Conservation (phyloP, 495 filamentous ascomycete species). For the Tuber melanosporum region DNA sequence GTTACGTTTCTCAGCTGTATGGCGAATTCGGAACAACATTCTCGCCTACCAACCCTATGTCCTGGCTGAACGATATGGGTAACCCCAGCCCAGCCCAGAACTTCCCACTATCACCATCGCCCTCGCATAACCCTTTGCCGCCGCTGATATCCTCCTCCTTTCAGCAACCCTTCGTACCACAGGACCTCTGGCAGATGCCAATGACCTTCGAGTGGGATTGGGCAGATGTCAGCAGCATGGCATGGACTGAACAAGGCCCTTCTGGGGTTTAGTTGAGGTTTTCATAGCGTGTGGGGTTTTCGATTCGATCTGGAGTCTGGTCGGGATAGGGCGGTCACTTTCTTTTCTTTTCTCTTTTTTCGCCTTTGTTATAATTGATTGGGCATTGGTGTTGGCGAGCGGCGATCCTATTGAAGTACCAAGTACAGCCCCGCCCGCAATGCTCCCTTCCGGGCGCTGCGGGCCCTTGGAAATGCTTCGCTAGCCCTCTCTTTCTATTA, state of each 20-base stretch:
- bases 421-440: not conserved
- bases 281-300: not conserved
- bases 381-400: not conserved
- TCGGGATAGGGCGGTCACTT: constrained; percentile 41
- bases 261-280: constrained; percentile 18
- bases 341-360: not conserved
- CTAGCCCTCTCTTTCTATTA: not conserved
- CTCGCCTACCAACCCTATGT: constrained; percentile 43
- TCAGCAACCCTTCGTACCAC: constrained; percentile 91
- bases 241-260: constrained; percentile 26
- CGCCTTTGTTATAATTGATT: not conserved
- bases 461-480: not conserved
- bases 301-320: constrained; percentile 44
- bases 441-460: not conserved
- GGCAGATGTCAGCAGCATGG: constrained; percentile 55
- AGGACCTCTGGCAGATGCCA: constrained; percentile 91
- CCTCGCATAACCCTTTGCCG: constrained; percentile 40
- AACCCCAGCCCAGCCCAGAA: constrained; percentile 47
- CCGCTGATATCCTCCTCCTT: constrained; percentile 52
- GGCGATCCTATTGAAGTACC: not conserved
- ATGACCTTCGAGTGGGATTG: constrained; percentile 98
- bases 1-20: constrained; percentile 20
- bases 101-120: constrained; percentile 45
- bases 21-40: constrained; percentile 35
- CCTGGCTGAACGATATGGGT: constrained; percentile 46